phyloP scores from a whole-genome alignment of 1,139 yeast species.

The Saccharomycopsis phalli region DNA sequence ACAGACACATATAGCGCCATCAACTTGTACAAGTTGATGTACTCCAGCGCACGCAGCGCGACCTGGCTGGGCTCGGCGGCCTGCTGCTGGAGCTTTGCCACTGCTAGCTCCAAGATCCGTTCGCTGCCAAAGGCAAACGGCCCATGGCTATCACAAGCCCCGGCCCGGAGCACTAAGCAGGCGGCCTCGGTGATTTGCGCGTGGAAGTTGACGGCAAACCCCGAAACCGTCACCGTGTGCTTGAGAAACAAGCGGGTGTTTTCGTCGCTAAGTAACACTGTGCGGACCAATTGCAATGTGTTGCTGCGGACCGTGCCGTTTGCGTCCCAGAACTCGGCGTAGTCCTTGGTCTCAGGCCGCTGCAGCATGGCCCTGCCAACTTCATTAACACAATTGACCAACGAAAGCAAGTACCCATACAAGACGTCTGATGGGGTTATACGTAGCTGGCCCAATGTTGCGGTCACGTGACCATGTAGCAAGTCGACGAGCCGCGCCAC shows the following conservation, averaged over 20 bases:
- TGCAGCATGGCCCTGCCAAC: constrained; percentile 63
- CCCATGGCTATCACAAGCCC: constrained; percentile 42
- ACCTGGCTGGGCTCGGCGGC: constrained; percentile 22
- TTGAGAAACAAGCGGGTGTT: constrained; percentile 3
- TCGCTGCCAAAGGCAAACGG: constrained; percentile 47
- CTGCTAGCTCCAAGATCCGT: constrained; percentile 38
- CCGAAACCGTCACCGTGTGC: not conserved
- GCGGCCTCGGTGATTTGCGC: constrained; percentile 46
- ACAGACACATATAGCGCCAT: constrained; percentile 36
- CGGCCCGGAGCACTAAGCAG: constrained; percentile 47
- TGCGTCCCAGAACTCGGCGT: constrained; percentile 6
- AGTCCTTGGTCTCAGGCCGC: constrained; percentile 35
- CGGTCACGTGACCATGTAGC: no score
- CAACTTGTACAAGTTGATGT: constrained; percentile 35
- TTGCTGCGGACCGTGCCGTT: not conserved
- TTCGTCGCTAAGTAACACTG: constrained; percentile 2
- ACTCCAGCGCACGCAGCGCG: constrained; percentile 23
- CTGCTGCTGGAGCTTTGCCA: constrained; percentile 28
- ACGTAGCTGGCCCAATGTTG: no score
- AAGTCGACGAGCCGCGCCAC: no score
- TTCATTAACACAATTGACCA: constrained; percentile 54
- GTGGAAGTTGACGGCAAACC: constrained; percentile 20
- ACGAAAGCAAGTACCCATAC: constrained; percentile 37
- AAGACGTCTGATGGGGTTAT: not conserved
- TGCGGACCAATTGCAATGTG: not conserved